Evolutionary conservation across 257 asterid species (phyloP).

Genomic region (Rehmannia glutinosa): DNA sequence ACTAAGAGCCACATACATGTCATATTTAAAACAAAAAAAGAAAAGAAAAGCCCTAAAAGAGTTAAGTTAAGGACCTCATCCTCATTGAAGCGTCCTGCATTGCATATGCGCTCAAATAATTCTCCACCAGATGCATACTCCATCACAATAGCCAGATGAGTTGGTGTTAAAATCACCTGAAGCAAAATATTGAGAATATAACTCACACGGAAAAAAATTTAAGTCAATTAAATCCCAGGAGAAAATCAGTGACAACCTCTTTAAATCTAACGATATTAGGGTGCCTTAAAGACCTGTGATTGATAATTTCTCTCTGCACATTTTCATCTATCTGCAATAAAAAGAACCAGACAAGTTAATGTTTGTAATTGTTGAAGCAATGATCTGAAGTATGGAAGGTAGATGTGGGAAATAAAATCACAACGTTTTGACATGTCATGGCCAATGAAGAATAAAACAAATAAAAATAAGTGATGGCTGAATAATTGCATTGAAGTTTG

Average conservation of each 20-base stretch:
- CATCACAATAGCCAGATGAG: constrained; percentile 92
- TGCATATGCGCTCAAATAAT: constrained; percentile 78
- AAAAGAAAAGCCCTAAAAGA: background rate
- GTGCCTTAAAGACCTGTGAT: constrained; percentile 86
- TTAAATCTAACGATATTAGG: constrained; percentile 78
- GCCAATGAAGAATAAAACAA: background rate
- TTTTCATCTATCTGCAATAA: constrained; percentile 80
- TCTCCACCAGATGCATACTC: constrained; percentile 97
- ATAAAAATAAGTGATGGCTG: background rate
- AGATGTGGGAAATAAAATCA: background rate
- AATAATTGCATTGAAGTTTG: background rate
- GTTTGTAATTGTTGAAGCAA: background rate
- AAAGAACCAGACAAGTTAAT: constrained; percentile 12
- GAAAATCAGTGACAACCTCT: constrained; percentile 46
- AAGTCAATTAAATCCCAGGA: background rate
- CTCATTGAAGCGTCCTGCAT: constrained; percentile 85
- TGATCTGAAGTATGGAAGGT: background rate
- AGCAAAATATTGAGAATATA: background rate
- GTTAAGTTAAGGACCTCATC: constrained; percentile 61
- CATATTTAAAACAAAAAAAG: background rate
- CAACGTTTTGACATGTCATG: background rate
- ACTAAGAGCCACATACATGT: background rate
- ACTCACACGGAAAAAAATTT: background rate
- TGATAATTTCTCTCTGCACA: constrained; percentile 82
- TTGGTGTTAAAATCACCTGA: constrained; percentile 84